Evolutionary conservation across 345 rosid species (phyloP).

Genomic region (Theobroma cacao): DNA sequence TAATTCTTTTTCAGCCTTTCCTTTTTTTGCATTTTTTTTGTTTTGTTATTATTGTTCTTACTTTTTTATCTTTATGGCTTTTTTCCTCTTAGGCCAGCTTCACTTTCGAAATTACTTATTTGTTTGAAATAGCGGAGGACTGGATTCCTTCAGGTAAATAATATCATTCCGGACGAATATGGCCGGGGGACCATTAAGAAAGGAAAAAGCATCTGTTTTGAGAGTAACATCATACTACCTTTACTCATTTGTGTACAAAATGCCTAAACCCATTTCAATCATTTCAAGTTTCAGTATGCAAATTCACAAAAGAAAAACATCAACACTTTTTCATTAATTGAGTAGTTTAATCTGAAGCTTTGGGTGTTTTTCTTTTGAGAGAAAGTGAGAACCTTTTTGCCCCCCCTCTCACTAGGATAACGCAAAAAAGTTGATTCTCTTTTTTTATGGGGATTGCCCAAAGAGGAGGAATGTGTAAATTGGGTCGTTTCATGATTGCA

Average conservation of each 20-base stretch:
- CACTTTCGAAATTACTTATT: constrained; percentile 18
- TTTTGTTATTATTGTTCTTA: neutral
- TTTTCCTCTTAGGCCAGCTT: neutral
- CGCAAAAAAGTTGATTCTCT: neutral
- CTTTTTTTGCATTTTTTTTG: neutral
- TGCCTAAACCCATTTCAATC: neutral
- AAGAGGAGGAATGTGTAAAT: neutral
- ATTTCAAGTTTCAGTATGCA: neutral
- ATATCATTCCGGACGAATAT: too few species aligned
- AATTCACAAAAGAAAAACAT: neutral
- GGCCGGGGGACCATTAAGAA: constrained; percentile 18
- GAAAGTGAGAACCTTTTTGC: neutral
- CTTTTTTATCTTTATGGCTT: neutral
- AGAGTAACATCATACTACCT: neutral
- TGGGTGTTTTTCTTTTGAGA: neutral
- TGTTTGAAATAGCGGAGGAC: neutral
- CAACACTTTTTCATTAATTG: neutral
- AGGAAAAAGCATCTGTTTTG: neutral
- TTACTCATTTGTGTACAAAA: neutral
- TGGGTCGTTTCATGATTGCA: neutral
- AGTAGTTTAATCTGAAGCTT: neutral
- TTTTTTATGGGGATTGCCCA: neutral
- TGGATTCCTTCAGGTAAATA: too few species aligned
- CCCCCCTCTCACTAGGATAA: neutral
- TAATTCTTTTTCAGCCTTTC: neutral